phyloP scores from a whole-genome alignment of 2,329 filamentous ascomycete species.

The Xylariaceae sp. region DNA sequence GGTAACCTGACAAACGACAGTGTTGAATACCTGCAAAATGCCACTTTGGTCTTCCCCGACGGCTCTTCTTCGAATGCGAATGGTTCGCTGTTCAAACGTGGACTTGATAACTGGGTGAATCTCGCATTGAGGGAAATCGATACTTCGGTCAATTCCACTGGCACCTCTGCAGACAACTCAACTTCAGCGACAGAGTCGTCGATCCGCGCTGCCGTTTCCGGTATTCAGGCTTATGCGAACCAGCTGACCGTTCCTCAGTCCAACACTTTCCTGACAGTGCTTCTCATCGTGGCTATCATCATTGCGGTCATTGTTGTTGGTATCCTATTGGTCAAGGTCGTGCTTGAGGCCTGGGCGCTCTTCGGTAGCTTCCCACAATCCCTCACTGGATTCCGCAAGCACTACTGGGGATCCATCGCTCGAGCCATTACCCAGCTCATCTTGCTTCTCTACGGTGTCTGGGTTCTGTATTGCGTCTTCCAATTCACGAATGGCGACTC shows the following conservation, averaged over 20 bases:
- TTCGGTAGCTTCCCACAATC: conserved; percentile 79
- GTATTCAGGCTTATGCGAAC: conserved; percentile 80
- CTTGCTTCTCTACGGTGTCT: conserved; percentile 86
- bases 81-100: conserved; percentile 49
- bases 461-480: conserved; percentile 94
- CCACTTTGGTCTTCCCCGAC: conserved; percentile 68
- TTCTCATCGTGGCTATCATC: conserved; percentile 83
- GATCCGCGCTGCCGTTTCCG: conserved; percentile 56
- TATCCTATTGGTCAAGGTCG: conserved; percentile 84
- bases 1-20: conserved; percentile 82
- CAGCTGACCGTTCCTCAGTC: conserved; percentile 78
- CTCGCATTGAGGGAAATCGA: conserved; percentile 52
- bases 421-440: conserved; percentile 88
- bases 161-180: conserved; percentile 20
- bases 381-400: conserved; percentile 81
- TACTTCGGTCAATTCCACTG: conserved; percentile 37
- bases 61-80: conserved; percentile 44
- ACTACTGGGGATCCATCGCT: conserved; percentile 92
- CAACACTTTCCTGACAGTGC: conserved; percentile 94
- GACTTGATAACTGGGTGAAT: conserved; percentile 40
- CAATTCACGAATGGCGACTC: conserved; percentile 93
- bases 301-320: conserved; percentile 79
- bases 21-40: conserved; percentile 68
- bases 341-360: conserved; percentile 88
- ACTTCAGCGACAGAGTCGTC: conserved; percentile 20